These are phyloP conservation scores for Inonotus hispidus DNA, from an alignment of 1,284 basidiomycete species.

Conservation along the genomic window DNA sequence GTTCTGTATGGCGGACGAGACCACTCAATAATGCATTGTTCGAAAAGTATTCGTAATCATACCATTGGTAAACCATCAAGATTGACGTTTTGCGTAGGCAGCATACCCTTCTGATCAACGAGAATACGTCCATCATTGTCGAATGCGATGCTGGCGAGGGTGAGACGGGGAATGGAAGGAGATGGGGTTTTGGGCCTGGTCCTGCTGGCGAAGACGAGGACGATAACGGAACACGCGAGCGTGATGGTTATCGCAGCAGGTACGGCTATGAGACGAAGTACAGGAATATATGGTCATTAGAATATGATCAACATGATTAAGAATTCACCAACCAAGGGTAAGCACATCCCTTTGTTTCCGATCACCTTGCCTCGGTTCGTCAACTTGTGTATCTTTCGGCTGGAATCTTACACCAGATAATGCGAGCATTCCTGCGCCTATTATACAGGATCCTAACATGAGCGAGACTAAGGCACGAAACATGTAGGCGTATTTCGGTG, in stretches of 20 bases:
- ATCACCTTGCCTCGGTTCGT: background rate
- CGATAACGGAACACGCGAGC: background rate
- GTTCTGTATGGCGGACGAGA: background rate
- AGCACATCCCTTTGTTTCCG: background rate
- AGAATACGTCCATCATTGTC: slow-evolving; percentile 15
- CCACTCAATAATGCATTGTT: background rate
- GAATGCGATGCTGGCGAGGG: slow-evolving; percentile 15
- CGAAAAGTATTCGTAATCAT: background rate
- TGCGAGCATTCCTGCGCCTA: background rate
- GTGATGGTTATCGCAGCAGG: background rate
- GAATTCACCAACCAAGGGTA: background rate
- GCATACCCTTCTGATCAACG: slow-evolving; percentile 11
- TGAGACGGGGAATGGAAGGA: background rate
- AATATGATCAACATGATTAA: background rate
- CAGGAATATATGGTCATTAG: background rate
- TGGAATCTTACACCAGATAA: slow-evolving; percentile 1
- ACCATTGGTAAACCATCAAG: slow-evolving; percentile 14
- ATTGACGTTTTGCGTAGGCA: slow-evolving; percentile 13
- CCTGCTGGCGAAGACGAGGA: background rate
- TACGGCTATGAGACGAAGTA: background rate
- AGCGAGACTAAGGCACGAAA: background rate
- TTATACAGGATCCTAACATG: slow-evolving; percentile 3
- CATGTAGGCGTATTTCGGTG: background rate
- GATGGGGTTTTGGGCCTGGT: background rate
- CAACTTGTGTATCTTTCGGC: background rate